Percentiles rank a stretch among this genome's conserved stretches.
Evolutionary conservation across 257 asterid species (phyloP).

Genomic region (Scutellaria minor): DNA sequence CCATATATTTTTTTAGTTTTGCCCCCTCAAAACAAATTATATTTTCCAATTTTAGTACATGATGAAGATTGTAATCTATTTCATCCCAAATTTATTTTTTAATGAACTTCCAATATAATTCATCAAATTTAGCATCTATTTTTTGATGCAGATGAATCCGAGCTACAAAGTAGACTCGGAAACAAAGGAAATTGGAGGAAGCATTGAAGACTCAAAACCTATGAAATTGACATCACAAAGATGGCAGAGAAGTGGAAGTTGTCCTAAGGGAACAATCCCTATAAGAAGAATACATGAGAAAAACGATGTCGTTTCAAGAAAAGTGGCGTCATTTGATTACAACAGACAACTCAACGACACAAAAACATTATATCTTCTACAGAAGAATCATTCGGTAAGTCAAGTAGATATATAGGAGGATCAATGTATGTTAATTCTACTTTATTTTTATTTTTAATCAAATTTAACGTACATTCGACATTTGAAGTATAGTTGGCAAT

Average conservation of each 20-base stretch:
- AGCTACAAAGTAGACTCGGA: slow-evolving; percentile 35
- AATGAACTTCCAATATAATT: no score
- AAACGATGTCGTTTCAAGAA: not conserved
- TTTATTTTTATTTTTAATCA: not conserved
- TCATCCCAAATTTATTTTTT: no score
- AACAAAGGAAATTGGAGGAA: not conserved
- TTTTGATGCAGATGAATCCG: slow-evolving; percentile 52
- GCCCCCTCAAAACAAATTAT: not conserved
- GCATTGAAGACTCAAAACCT: not conserved
- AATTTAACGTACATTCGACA: not conserved
- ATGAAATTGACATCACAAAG: slow-evolving; percentile 40
- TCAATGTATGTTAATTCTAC: no score
- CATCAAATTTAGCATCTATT: not conserved
- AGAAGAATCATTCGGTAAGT: slow-evolving; percentile 62
- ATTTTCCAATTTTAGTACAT: not conserved
- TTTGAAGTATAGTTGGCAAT: slow-evolving; percentile 50
- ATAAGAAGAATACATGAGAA: slow-evolving; percentile 43
- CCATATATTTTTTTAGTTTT: not conserved
- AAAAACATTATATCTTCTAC: slow-evolving; percentile 38
- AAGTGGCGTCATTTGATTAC: slow-evolving; percentile 26
- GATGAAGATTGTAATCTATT: not conserved
- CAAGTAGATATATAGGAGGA: no score
- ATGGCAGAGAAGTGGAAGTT: slow-evolving; percentile 73
- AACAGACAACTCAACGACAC: slow-evolving; percentile 31
- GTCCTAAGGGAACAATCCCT: slow-evolving; percentile 76